Conservation (phyloP, 306 rosid species). For the Luffa aegyptiaca region DNA sequence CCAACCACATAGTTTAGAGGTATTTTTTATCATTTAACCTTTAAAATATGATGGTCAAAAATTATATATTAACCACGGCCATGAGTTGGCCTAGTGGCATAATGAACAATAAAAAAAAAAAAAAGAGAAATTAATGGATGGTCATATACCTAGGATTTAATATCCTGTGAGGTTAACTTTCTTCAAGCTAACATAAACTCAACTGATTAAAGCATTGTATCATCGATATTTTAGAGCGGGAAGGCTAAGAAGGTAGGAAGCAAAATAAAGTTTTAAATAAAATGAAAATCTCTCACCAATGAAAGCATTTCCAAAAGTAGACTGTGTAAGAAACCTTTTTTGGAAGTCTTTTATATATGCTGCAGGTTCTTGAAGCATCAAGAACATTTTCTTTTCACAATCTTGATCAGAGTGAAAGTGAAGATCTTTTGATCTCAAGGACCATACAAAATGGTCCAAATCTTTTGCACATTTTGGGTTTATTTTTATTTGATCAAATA, state of each 20-base stretch:
- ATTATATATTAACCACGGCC: too few species aligned
- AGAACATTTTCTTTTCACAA: neutral
- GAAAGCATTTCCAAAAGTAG: neutral
- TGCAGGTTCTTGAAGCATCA: constrained; percentile 1
- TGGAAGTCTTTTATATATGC: constrained; percentile 2
- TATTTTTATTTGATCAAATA: neutral
- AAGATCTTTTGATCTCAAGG: neutral
- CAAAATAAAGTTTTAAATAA: neutral
- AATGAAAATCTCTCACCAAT: neutral
- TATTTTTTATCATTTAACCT: too few species aligned
- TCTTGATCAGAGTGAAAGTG: neutral
- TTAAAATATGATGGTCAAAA: too few species aligned
- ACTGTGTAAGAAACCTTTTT: neutral
- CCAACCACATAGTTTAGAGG: too few species aligned
- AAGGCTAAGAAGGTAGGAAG: neutral
- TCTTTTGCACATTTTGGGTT: neutral
- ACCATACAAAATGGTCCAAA: neutral
- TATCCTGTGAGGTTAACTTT: too few species aligned
- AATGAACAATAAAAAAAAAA: neutral
- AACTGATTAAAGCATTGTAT: too few species aligned
- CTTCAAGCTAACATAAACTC: too few species aligned
- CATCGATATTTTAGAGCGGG: neutral
- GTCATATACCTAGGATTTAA: too few species aligned
- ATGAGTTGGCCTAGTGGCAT: neutral
- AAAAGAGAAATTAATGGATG: too few species aligned